Conservation (phyloP, 1,284 basidiomycete species). For the Cystobasidium pallidum region DNA sequence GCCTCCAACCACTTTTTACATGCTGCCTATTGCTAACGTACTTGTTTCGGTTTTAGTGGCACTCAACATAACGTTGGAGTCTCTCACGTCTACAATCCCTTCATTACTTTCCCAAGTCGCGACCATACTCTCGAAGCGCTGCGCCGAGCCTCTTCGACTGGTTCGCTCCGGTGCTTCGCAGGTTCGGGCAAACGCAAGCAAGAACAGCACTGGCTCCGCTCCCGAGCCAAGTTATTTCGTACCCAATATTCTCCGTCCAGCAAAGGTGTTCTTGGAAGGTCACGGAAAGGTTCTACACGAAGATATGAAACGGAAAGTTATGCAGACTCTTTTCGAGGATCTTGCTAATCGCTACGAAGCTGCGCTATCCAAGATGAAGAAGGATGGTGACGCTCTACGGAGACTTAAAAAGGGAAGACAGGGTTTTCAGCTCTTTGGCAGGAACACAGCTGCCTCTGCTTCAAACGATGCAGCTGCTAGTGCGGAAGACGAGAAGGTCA, state of each 20-base stretch:
- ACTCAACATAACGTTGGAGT: constrained; percentile 56
- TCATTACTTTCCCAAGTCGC: constrained; percentile 69
- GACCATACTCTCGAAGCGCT: constrained; percentile 73
- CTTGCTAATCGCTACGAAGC: constrained; percentile 69
- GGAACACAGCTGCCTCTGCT: constrained; percentile 55
- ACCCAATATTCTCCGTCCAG: constrained; percentile 73
- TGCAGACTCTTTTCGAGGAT: constrained; percentile 70
- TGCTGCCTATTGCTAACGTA: neutral
- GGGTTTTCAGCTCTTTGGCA: constrained; percentile 68
- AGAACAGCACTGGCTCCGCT: constrained; percentile 56
- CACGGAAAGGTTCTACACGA: constrained; percentile 64
- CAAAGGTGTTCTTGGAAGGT: constrained; percentile 70
- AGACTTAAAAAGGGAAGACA: constrained; percentile 84
- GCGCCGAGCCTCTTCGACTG: constrained; percentile 79
- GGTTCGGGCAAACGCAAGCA: constrained; percentile 70
- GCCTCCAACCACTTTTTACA: neutral
- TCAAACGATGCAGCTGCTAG: constrained; percentile 75
- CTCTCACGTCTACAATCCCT: constrained; percentile 62
- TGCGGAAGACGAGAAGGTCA: constrained; percentile 65
- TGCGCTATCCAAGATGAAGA: constrained; percentile 77
- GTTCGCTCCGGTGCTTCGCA: constrained; percentile 86
- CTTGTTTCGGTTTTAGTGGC: constrained; percentile 5
- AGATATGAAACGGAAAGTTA: constrained; percentile 65
- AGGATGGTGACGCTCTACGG: constrained; percentile 83
- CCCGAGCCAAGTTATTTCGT: constrained; percentile 84